Conservation (phyloP, 441 rosid species). For the Pelargonium citronellum region DNA sequence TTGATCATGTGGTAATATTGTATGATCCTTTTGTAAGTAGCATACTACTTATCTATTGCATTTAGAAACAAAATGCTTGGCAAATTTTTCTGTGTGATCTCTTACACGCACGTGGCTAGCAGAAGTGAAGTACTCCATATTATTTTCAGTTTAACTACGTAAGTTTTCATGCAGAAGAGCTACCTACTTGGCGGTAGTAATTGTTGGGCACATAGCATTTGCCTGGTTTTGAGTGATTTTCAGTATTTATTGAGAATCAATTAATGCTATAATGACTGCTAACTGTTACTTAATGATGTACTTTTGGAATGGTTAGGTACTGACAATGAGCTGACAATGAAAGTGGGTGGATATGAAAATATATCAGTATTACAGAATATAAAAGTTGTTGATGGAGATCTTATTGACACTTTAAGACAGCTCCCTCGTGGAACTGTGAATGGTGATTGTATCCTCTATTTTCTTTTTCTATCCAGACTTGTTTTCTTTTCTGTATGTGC, state of each 20-base stretch:
- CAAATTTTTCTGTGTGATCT: too few relatives aligned
- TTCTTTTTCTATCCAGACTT: constrained; percentile 1
- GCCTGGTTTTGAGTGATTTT: background rate
- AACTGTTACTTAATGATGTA: background rate
- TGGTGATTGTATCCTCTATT: constrained; percentile 81
- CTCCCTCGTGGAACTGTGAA: constrained; percentile 69
- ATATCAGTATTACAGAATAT: constrained; percentile 49
- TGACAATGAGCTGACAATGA: constrained; percentile 59
- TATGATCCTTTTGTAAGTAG: too few relatives aligned
- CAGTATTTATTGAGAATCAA: background rate
- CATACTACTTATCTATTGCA: too few relatives aligned
- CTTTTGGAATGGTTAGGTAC: constrained; percentile 43
- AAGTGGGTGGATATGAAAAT: constrained; percentile 86
- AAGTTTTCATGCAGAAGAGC: too few relatives aligned
- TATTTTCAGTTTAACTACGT: too few relatives aligned
- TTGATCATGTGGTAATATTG: too few relatives aligned
- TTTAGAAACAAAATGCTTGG: too few relatives aligned
- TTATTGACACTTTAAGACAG: constrained; percentile 37
- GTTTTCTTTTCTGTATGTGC: constrained; percentile 5
- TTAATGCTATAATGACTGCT: background rate
- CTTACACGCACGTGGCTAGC: too few relatives aligned
- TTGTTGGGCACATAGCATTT: too few relatives aligned
- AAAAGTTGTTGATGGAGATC: constrained; percentile 65
- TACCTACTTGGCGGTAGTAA: too few relatives aligned
- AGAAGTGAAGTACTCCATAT: too few relatives aligned